A percentile compares a stretch with the other conserved stretches of the same genome.
Conservation (phyloP, 2,329 filamentous ascomycete genomes). For the Diaporthe sp. region DNA sequence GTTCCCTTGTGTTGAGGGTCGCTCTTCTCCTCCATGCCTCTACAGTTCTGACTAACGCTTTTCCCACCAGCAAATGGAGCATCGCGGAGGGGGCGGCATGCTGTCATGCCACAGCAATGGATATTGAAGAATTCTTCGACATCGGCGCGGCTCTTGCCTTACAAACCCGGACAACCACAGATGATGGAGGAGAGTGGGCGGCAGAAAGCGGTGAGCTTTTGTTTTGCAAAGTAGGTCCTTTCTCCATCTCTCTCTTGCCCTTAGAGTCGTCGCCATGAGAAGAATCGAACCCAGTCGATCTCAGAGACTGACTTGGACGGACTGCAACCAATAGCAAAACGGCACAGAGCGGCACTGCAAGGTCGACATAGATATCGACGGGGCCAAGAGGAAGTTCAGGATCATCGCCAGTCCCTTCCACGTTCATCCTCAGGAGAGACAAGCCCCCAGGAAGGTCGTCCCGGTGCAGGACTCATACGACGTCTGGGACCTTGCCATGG, state of each 20-base stretch:
- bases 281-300: neutral
- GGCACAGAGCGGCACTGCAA: neutral
- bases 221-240: neutral
- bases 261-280: no score
- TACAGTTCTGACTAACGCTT: neutral
- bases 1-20: neutral
- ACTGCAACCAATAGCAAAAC: neutral
- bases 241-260: neutral
- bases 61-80: neutral
- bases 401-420: conserved; percentile 14
- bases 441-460: neutral
- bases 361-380: neutral
- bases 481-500: neutral
- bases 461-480: neutral
- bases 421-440: neutral
- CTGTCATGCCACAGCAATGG: conserved; percentile 14
- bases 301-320: neutral
- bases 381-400: neutral
- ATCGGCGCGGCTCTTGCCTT: conserved; percentile 4
- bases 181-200: neutral
- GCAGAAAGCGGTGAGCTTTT: neutral
- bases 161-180: neutral
- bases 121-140: conserved; percentile 21
- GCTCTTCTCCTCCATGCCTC: no score
- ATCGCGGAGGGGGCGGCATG: conserved; percentile 8